Percentiles rank a stretch among this genome's conserved stretches.
phyloP scores from a whole-genome alignment of 116 monocot species.

The Posidonia oceanica region DNA sequence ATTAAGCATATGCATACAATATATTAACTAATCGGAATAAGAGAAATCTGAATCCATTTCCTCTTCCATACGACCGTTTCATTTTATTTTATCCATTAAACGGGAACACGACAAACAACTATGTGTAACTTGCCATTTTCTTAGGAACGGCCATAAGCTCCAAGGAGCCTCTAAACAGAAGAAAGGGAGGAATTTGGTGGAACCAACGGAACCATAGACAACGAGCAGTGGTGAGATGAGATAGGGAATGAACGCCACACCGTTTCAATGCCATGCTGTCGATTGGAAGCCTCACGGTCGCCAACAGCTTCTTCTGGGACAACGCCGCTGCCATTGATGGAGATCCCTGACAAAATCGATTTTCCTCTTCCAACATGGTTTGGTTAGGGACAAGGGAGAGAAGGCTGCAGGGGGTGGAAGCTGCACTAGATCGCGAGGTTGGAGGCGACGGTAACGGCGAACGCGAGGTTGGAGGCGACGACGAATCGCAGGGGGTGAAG shows the following conservation, averaged over 20 bases:
- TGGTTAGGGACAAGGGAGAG: too few relatives aligned
- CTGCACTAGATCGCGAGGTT: too few relatives aligned
- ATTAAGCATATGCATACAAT: too few relatives aligned
- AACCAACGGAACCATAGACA: neutral
- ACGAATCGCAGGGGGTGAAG: too few relatives aligned
- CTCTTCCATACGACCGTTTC: too few relatives aligned
- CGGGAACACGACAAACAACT: neutral
- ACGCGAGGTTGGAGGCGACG: too few relatives aligned
- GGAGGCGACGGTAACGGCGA: too few relatives aligned
- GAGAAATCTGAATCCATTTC: too few relatives aligned
- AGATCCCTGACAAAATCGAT: neutral
- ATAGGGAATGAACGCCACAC: neutral
- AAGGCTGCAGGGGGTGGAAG: too few relatives aligned
- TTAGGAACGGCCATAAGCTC: conserved; percentile 92
- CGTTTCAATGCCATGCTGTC: neutral
- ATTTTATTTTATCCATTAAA: too few relatives aligned
- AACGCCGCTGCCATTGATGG: neutral
- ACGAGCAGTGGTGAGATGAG: neutral
- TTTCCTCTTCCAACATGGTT: neutral
- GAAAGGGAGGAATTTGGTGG: conserved; percentile 3
- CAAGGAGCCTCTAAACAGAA: conserved; percentile 28
- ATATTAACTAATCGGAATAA: too few relatives aligned
- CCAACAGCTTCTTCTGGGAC: neutral
- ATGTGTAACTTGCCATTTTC: conserved; percentile 35
- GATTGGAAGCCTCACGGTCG: too few relatives aligned